Conservation (phyloP, 2,329 filamentous ascomycete genomes). For the Fusarium camptoceras region DNA sequence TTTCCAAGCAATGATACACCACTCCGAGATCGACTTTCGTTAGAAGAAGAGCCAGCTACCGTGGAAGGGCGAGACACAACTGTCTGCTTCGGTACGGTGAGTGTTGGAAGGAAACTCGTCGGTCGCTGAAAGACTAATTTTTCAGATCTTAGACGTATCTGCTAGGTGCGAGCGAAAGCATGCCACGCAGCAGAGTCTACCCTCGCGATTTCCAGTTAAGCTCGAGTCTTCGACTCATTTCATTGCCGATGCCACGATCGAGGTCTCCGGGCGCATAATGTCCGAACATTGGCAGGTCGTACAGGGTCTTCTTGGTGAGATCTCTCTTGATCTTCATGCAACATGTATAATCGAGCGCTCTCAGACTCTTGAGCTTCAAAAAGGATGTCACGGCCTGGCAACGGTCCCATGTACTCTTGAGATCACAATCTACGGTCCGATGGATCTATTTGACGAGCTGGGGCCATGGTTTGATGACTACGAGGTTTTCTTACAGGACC, state of each 20-base stretch:
- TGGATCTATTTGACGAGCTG: slow-evolving; percentile 45
- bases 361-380: neutral
- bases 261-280: neutral
- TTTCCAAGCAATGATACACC: neutral
- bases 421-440: slow-evolving; percentile 50
- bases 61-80: accelerated
- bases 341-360: neutral
- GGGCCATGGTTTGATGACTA: slow-evolving; percentile 48
- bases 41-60: neutral
- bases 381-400: accelerated
- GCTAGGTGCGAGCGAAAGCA: neutral
- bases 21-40: neutral
- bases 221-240: slow-evolving; percentile 15
- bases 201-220: neutral
- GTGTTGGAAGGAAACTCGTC: accelerated
- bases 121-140: neutral
- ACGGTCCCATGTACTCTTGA: slow-evolving; percentile 6
- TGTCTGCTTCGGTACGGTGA: slow-evolving; percentile 34
- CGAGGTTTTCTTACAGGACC: slow-evolving; percentile 53
- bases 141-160: slow-evolving; percentile 10
- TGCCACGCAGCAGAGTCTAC: accelerated
- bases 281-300: slow-evolving; percentile 26
- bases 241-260: neutral
- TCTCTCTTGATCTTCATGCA: neutral
- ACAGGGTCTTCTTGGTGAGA: slow-evolving; percentile 27